Percentiles rank a stretch among this genome's conserved stretches.
Evolutionary conservation across 495 filamentous ascomycete species (phyloP).

Genomic region (Acidomyces sp.): DNA sequence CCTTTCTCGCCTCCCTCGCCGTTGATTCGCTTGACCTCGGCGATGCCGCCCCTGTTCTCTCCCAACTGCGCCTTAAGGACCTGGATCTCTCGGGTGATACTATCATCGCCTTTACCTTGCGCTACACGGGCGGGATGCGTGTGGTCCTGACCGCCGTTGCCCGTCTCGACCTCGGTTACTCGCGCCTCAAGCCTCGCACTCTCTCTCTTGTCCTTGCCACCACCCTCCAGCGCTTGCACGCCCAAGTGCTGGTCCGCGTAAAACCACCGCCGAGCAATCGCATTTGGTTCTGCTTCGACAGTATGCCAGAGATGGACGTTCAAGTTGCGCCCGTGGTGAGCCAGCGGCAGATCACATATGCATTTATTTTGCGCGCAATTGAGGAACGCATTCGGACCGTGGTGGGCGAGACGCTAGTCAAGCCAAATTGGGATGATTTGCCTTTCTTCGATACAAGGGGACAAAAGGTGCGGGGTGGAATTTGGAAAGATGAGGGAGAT

Average conservation of each 20-base stretch:
- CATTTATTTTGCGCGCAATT: constrained; percentile 79
- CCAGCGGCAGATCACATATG: constrained; percentile 87
- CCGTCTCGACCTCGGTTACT: constrained; percentile 75
- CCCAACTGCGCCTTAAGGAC: constrained; percentile 77
- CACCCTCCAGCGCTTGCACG: constrained; percentile 72
- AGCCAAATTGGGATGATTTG: constrained; percentile 89
- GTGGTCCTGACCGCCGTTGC: constrained; percentile 82
- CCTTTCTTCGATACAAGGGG: constrained; percentile 70
- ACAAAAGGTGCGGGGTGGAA: constrained; percentile 72
- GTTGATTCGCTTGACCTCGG: constrained; percentile 77
- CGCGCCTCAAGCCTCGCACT: constrained; percentile 77
- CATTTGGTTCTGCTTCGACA: constrained; percentile 86
- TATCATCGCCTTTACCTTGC: constrained; percentile 69
- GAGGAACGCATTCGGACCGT: constrained; percentile 90
- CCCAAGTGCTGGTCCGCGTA: constrained; percentile 69
- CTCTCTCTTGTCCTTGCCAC: constrained; percentile 81
- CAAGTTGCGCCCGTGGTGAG: constrained; percentile 90
- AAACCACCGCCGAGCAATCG: constrained; percentile 94
- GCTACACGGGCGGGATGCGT: constrained; percentile 78
- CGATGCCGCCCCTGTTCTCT: constrained; percentile 74
- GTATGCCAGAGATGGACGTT: constrained; percentile 83
- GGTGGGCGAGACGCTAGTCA: constrained; percentile 80
- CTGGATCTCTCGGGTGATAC: constrained; percentile 83
- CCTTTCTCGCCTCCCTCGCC: constrained; percentile 69
- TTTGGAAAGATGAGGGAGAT: constrained; percentile 51